A percentile compares a stretch with the other conserved stretches of the same genome.
These are phyloP conservation scores for Omphalotus guepiniiformis DNA, from an alignment of 768 basidiomycete genomes.

Conservation along the genomic window DNA sequence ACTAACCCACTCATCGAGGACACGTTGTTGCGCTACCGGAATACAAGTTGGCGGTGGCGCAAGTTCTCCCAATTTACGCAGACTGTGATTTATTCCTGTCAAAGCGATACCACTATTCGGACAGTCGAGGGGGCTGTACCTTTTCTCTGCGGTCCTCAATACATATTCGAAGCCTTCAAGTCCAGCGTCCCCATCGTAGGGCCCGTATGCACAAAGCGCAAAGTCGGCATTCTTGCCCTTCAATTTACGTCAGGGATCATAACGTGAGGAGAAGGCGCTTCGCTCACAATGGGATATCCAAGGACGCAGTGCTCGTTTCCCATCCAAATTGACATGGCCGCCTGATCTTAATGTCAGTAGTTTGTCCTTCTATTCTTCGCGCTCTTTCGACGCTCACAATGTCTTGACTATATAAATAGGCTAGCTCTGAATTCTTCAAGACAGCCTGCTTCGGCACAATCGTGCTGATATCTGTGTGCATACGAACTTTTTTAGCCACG, in stretches of 20 bases:
- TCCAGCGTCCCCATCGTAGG: conserved; percentile 24
- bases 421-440: conserved; percentile 35
- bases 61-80: conserved; percentile 33
- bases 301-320: conserved; percentile 27
- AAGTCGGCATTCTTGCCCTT: conserved; percentile 35
- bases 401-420: conserved; percentile 23
- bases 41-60: conserved; percentile 30
- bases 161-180: conserved; percentile 25
- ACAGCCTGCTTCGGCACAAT: conserved; percentile 37
- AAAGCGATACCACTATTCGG: no score
- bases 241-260: conserved; percentile 15
- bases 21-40: conserved; percentile 32
- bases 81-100: no score
- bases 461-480: conserved; percentile 25
- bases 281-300: conserved; percentile 28
- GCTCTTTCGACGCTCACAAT: conserved; percentile 17
- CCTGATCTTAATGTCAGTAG: conserved; percentile 13
- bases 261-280: not conserved
- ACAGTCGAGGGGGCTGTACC: conserved; percentile 26
- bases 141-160: conserved; percentile 30
- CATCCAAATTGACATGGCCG: conserved; percentile 31
- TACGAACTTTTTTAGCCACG: not conserved
- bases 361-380: not conserved
- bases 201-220: conserved; percentile 26
- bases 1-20: conserved; percentile 48